Base-by-base conservation (phyloP, 2,329 filamentous ascomycete genomes). In the Alternaria viburni region DNA sequence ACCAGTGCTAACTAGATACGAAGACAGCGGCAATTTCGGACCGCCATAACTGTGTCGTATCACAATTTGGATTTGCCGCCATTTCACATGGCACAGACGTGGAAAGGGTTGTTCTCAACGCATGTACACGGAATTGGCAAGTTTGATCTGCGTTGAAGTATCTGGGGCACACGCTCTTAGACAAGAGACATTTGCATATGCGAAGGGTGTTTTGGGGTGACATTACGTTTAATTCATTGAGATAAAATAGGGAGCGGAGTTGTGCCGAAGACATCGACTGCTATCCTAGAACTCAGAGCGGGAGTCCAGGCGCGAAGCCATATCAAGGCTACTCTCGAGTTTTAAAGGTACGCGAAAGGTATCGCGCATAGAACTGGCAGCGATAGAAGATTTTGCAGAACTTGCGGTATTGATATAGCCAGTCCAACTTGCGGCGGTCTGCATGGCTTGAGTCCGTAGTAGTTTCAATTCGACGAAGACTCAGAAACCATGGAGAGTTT, bases 191-290 rank as follows among this genome's bases (percentile, higher is more conserved):
- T 36, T 0, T 0, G 9, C 15, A 15, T 1, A 15, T 4, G 6
- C 13, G 30, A 15, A 13, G 0, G 0, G 2, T 15, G 6, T 15
- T 36, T 36, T 36, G 32, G 32, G 6, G 32, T n/a, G 13, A 15
- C 1, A 2, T 36, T 0, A 15, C n/a, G 32, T 36, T n/a, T 2
- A n/a, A 36, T 0, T n/a, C 13, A 0, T 36, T n/a, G 2, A 9
- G 7, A n/a, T n/a, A 36, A 4, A n/a, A 9, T 36, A 9, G 7
- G 0, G 8, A 36, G 15, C 15, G 7, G 32, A 9, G 2, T 36
- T 36, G 8, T 36, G 8, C 32, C 32, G 7, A 36, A n/a, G 0
- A 9, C 7, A n/a, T n/a, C 9, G 7, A 5, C 8, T 36, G 32
- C 8, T 36, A n/a, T 36, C 32, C 4, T n/a, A 1, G 15, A 36